Conservation (phyloP, 768 basidiomycete species). For the Porphyrellus cyaneotinctus region DNA sequence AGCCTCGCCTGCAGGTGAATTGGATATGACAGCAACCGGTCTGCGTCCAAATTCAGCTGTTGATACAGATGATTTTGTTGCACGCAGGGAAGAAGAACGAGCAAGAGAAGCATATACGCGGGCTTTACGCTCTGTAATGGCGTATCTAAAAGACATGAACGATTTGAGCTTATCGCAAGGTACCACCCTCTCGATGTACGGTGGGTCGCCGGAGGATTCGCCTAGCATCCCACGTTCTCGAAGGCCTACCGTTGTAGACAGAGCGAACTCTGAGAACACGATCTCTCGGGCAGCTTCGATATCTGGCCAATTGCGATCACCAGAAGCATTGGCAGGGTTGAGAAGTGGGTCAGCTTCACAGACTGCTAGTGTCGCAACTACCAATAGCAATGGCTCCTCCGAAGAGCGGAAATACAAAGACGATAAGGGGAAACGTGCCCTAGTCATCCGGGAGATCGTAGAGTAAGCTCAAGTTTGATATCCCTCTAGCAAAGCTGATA, state of each 20-base stretch:
- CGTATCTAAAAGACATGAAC: slow-evolving; percentile 93
- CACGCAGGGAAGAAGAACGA: slow-evolving; percentile 67
- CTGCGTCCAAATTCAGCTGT: slow-evolving; percentile 45
- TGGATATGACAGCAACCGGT: slow-evolving; percentile 21
- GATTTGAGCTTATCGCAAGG: slow-evolving; percentile 73
- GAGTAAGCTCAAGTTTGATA: slow-evolving; percentile 49
- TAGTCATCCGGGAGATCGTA: slow-evolving; percentile 87
- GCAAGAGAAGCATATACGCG: slow-evolving; percentile 69
- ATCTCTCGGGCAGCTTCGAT: slow-evolving; percentile 48
- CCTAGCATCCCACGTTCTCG: slow-evolving; percentile 45
- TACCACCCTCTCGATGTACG: slow-evolving; percentile 56
- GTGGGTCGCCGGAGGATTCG: slow-evolving; percentile 44
- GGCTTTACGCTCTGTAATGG: slow-evolving; percentile 89
- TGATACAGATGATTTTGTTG: slow-evolving; percentile 39
- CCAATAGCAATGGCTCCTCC: slow-evolving; percentile 65
- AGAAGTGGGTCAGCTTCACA: slow-evolving; percentile 59
- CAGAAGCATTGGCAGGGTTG: slow-evolving; percentile 57
- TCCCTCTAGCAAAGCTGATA: slow-evolving; percentile 8
- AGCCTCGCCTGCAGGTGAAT: slow-evolving; percentile 41
- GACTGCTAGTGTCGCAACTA: slow-evolving; percentile 69
- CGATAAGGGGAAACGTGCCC: slow-evolving; percentile 78
- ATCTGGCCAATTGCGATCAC: slow-evolving; percentile 57
- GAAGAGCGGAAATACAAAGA: slow-evolving; percentile 91
- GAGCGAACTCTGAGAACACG: slow-evolving; percentile 41
- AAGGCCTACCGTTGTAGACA: slow-evolving; percentile 65